phyloP scores from a whole-genome alignment of 306 rosid genomes.

The Astragalus membranaceus region DNA sequence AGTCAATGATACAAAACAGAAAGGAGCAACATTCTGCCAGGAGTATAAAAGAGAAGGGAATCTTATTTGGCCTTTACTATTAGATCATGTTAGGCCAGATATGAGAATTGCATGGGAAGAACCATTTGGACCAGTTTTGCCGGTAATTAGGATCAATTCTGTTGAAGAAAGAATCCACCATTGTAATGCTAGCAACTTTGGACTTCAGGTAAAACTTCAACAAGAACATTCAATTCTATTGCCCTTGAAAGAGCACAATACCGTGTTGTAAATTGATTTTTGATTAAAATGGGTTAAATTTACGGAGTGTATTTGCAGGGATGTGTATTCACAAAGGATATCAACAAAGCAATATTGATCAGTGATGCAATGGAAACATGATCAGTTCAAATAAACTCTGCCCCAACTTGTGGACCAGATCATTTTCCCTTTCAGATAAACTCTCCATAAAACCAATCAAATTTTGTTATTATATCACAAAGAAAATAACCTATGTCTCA shows the following conservation, averaged over 20 bases:
- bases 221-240: too few relatives aligned
- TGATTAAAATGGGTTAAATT: too few relatives aligned
- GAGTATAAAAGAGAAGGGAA: constrained; percentile 74
- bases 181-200: constrained; percentile 88
- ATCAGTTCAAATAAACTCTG: constrained; percentile 93
- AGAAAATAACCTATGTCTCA: too few relatives aligned
- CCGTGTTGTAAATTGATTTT: too few relatives aligned
- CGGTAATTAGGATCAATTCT: constrained; percentile 62
- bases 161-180: constrained; percentile 91
- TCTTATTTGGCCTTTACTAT: constrained; percentile 80
- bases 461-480: background rate
- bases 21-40: constrained; percentile 85
- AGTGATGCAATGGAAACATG: constrained; percentile 98
- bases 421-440: constrained; percentile 95
- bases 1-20: constrained; percentile 64
- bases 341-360: constrained; percentile 74
- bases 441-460: background rate
- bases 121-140: constrained; percentile 84
- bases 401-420: constrained; percentile 97
- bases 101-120: constrained; percentile 97
- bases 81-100: constrained; percentile 75
- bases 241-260: too few relatives aligned
- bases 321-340: too few relatives aligned
- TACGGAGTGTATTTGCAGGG: too few relatives aligned
- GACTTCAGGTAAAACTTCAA: constrained; percentile 62